Evolutionary conservation across 2,329 filamentous ascomycete genomes (phyloP).

Genomic region (Erysiphe neolycopersici): DNA sequence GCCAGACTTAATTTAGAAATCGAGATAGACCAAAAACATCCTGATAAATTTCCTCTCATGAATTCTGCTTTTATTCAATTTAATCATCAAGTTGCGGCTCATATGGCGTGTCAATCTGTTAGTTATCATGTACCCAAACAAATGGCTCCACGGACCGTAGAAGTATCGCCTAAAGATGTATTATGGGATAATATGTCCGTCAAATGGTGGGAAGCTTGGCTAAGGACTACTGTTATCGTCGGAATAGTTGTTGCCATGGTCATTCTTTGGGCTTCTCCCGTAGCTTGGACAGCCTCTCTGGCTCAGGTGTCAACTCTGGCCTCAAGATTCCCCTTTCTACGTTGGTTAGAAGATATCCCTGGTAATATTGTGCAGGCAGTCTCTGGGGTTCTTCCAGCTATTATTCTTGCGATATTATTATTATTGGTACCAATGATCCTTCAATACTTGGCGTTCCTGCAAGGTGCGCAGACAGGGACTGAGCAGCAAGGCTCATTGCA

Average conservation of each 20-base stretch:
- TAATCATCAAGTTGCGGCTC: conserved; percentile 87
- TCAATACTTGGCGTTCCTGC: conserved; percentile 40
- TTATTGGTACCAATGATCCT: conserved; percentile 61
- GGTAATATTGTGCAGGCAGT: conserved; percentile 36
- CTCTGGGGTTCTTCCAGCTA: conserved; percentile 64
- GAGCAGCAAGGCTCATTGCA: conserved; percentile 64
- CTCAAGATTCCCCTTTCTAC: conserved; percentile 36
- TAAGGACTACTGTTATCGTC: conserved; percentile 31
- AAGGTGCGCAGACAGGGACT: conserved; percentile 62
- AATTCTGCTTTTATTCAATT: conserved; percentile 97
- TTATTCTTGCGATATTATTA: conserved; percentile 51
- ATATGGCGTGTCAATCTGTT: conserved; percentile 89
- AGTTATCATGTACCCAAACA: conserved; percentile 79
- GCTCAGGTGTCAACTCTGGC: conserved; percentile 53
- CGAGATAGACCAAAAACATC: conserved; percentile 62
- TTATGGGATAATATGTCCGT: conserved; percentile 96
- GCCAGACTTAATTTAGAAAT: conserved; percentile 80
- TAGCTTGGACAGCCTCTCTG: conserved; percentile 63
- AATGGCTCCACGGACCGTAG: conserved; percentile 79
- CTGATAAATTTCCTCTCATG: conserved; percentile 73
- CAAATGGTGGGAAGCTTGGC: conserved; percentile 74
- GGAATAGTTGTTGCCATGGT: conserved; percentile 45
- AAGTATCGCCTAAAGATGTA: conserved; percentile 79
- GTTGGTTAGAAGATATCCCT: conserved; percentile 38
- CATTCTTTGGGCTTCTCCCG: conserved; percentile 71